Evolutionary conservation across 805 yeast genomes (phyloP), one percentile per base, ranked within the genome.

Genomic region (Candida coquimbonensis): DNA sequence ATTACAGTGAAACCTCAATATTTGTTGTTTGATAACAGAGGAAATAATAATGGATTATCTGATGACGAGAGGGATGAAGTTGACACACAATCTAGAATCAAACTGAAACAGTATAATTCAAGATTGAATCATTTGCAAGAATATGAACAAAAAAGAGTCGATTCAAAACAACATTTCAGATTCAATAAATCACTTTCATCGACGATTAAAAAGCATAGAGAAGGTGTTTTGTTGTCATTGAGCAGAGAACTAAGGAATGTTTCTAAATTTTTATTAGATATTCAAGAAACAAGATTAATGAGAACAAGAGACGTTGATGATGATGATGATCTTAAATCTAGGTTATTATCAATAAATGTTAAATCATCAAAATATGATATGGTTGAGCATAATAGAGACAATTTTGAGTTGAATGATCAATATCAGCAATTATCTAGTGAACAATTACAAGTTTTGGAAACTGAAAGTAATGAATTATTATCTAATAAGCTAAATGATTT

Each of bases 401-500:
- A 36, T 36, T 32, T 13, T 27, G 40, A 44, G 48, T 68, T 14
- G 25, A 35, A 40, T 48, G 68, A 69, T 46, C 36, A 34, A 48
- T 56, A 36, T 65, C 63, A 55, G 44, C 51, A 49, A 39, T 50
- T 47, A 33, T 48, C 57, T 21, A 78, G 74, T 45, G 78, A 77
- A 48, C 88, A 83, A 56, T 53, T 82, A 14, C 81, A 78, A 53
- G 67, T 75, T 42, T 63, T 83, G 29, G 74, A 77, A 46, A 62
- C 65, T 17, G 93, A 84, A 56, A 85, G 82, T 59, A 69, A 75
- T 46, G 76, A 75, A 48, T 53, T 74, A 11, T 57, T 83, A 13
- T 69, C 73, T 39, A 60, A 75, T 42, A 84, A 84, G 53, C 66
- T 76, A n/a, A 75, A 74, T 42, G 84, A 83, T 49, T 55, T 83